Evolutionary conservation across 176 grass and related monocot species (phyloP), one percentile per base, ranked within the genome.

Genomic region (Avena sativa): DNA sequence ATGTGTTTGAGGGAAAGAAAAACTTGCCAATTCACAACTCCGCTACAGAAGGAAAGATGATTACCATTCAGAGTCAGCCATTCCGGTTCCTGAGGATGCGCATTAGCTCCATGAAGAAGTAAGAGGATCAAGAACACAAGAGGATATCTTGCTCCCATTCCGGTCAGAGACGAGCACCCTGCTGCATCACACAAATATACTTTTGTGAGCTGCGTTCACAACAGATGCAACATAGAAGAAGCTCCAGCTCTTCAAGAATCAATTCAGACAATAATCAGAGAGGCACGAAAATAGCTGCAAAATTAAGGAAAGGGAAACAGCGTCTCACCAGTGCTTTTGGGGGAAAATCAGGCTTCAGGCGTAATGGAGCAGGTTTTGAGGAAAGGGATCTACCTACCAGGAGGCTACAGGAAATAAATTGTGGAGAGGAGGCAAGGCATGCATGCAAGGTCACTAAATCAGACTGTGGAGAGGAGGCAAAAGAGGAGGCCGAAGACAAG

Each of bases 11-110:
- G n/a, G n/a, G 43, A 25, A 87, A 84, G 17, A 74, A 82, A 93
- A 59, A 28, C 43, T 79, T 8, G 55, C 9, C 40, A 57, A 79
- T 63, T 66, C 36, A 64, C 49, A 85, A 74, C 11, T 51, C 67
- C 78, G 26, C 68, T 69, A 86, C 4, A 84, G 19, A 19, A 43
- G 75, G 61, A 19, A 56, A 47, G 8, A 84, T 6, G 21, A 44
- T 86, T 89, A 95, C 94, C 94, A 4, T 43, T 82, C 57, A 93
- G 87, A 51, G 94, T 96, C 81, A 73, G 89, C 94, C 94, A 96
- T 96, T 90, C 85, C 20, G 84, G 77, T 40, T 46, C 25, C 46
- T 84, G 87, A 87, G 56, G 36, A 38, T 78, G 87, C 91, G 91
- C 91, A 83, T 73, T 78, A 75, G 81, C 87, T 51, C 83, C 83